phyloP scores from a whole-genome alignment of 306 rosid genomes.

The Astragalus membranaceus region DNA sequence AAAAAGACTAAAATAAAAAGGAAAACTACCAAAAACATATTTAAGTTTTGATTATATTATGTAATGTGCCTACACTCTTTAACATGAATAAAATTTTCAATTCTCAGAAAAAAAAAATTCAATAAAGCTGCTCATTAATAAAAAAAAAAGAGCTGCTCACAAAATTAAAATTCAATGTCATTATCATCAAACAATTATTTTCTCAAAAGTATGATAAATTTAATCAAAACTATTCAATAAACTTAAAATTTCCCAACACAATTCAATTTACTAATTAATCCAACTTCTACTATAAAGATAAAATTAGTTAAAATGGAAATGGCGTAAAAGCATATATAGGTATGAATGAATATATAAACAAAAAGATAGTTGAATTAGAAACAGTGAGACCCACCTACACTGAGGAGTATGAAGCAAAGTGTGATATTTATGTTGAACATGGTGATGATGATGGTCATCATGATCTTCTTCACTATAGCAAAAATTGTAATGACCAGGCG shows the following conservation, averaged over 20 bases:
- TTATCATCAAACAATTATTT: background rate
- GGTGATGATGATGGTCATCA: background rate
- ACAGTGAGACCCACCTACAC: slow-evolving; percentile 40
- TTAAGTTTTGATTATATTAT: too few relatives aligned
- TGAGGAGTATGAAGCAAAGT: slow-evolving; percentile 35
- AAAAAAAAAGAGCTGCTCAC: background rate
- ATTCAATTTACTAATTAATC: background rate
- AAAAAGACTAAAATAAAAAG: too few relatives aligned
- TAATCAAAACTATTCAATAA: background rate
- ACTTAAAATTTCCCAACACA: background rate
- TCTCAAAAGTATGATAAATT: background rate
- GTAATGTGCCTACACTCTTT: too few relatives aligned
- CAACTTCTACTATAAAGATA: background rate
- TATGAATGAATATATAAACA: background rate
- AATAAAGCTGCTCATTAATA: too few relatives aligned
- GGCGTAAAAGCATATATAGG: background rate
- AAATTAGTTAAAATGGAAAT: background rate
- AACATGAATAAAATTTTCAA: background rate
- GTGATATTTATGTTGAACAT: slow-evolving; percentile 19
- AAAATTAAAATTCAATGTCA: background rate
- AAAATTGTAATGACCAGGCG: background rate
- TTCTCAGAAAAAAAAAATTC: too few relatives aligned
- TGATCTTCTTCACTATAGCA: slow-evolving; percentile 24
- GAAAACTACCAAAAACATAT: too few relatives aligned
- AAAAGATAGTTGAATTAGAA: background rate